Evolutionary conservation across 139 green algal genomes (phyloP).

Genomic region (Monoraphidium neglectum): DNA sequence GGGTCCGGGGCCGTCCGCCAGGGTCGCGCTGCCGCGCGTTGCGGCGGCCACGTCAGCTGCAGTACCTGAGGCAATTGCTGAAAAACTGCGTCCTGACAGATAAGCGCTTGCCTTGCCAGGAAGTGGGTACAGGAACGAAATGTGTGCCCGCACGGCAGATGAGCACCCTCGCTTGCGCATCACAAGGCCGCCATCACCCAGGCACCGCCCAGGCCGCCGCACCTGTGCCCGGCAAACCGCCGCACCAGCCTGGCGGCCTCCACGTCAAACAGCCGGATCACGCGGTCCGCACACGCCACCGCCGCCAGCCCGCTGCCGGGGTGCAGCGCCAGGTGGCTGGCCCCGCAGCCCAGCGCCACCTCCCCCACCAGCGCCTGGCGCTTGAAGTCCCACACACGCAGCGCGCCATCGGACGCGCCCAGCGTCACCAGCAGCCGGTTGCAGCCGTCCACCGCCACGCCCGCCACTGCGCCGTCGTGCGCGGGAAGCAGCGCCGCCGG

Average conservation of each 20-base stretch:
- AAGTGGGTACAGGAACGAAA: too few species aligned
- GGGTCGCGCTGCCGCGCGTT: too few species aligned
- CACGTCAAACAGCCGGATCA: conserved; percentile 52
- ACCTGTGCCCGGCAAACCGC: conserved; percentile 80
- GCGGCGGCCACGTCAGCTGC: too few species aligned
- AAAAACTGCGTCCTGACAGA: too few species aligned
- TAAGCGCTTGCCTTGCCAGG: too few species aligned
- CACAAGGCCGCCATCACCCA: too few species aligned
- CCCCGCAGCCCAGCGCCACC: conserved; percentile 25
- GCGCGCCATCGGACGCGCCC: conserved; percentile 54
- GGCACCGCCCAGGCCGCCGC: background rate
- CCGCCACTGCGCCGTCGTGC: conserved; percentile 73
- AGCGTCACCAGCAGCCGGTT: conserved; percentile 74
- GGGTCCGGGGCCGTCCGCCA: too few species aligned
- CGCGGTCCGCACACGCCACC: conserved; percentile 33
- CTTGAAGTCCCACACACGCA: conserved; percentile 88
- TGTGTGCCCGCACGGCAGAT: too few species aligned
- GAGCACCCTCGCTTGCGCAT: too few species aligned
- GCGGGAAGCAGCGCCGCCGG: conserved; percentile 34
- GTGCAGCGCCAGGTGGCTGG: conserved; percentile 38
- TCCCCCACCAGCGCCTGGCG: conserved; percentile 39
- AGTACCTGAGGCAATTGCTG: background rate
- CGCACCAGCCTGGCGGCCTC: conserved; percentile 73
- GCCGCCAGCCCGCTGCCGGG: conserved; percentile 44
- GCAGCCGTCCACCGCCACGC: conserved; percentile 64